phyloP scores from a whole-genome alignment of 768 basidiomycete genomes.

The Tulasnella calospora region DNA sequence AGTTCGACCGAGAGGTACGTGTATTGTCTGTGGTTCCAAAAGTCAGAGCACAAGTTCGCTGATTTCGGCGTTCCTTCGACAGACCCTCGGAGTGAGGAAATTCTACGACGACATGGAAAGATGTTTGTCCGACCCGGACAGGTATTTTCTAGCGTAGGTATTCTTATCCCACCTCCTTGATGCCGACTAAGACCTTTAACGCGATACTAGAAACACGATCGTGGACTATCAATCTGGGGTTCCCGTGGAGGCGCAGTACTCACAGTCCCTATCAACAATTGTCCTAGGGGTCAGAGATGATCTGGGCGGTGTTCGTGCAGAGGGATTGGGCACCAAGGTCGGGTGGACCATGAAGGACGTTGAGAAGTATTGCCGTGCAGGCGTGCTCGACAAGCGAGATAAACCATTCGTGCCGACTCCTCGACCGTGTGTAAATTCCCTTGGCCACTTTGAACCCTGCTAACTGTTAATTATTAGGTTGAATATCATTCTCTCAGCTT shows the following conservation, averaged over 20 bases:
- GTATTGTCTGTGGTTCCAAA: background rate
- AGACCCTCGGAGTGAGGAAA: conserved; percentile 20
- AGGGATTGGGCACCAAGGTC: background rate
- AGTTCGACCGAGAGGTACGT: conserved; percentile 23
- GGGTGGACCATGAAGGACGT: conserved; percentile 14
- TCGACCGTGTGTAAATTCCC: background rate
- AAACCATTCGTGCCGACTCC: background rate
- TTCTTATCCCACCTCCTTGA: background rate
- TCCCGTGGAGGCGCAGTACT: background rate
- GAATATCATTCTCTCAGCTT: conserved; percentile 9
- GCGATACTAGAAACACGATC: conserved; percentile 5
- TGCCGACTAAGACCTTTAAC: background rate
- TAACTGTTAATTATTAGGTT: background rate
- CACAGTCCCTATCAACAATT: background rate
- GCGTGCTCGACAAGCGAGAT: background rate
- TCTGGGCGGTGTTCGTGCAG: background rate
- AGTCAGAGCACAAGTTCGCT: background rate
- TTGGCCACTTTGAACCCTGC: background rate
- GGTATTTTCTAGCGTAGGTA: conserved; percentile 17
- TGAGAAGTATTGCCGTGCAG: background rate
- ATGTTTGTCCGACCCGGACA: background rate
- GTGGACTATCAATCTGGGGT: background rate
- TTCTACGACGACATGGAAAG: conserved; percentile 22
- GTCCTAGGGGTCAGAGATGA: background rate
- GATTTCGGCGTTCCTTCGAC: background rate